A percentile compares a stretch with the other conserved stretches of the same genome.
phyloP scores from a whole-genome alignment of 768 basidiomycete species.

The Clavulina sp. region DNA sequence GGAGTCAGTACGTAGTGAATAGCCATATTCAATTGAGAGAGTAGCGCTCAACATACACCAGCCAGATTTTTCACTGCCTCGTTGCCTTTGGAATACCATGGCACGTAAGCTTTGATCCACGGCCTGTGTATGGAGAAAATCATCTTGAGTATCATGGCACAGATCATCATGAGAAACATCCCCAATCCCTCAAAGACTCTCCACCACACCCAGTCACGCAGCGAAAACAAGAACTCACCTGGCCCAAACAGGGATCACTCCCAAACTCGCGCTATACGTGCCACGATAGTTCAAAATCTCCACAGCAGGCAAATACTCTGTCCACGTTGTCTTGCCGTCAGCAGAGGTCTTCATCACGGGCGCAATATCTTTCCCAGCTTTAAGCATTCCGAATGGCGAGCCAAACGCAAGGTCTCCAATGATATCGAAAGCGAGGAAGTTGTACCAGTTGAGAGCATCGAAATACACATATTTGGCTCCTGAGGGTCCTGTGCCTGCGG shows the following conservation, averaged over 20 bases:
- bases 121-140: conserved; percentile 29
- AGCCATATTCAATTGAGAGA: background rate
- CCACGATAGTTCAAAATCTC: conserved; percentile 77
- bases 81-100: conserved; percentile 59
- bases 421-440: conserved; percentile 56
- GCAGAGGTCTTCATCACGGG: conserved; percentile 51
- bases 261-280: conserved; percentile 72
- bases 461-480: no score
- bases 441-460: no score
- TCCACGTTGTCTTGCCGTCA: conserved; percentile 21
- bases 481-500: no score
- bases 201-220: background rate
- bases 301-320: conserved; percentile 62
- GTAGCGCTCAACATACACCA: conserved; percentile 24
- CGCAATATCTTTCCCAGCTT: conserved; percentile 53
- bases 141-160: background rate
- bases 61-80: conserved; percentile 55
- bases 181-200: no score
- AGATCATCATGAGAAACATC: no score
- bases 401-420: conserved; percentile 79
- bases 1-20: background rate
- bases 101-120: conserved; percentile 25
- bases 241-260: conserved; percentile 54
- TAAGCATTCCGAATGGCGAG: conserved; percentile 75
- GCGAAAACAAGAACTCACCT: conserved; percentile 14